Base-by-base conservation (phyloP, 495 filamentous ascomycete genomes). In the Lasiosphaeria hispida region DNA sequence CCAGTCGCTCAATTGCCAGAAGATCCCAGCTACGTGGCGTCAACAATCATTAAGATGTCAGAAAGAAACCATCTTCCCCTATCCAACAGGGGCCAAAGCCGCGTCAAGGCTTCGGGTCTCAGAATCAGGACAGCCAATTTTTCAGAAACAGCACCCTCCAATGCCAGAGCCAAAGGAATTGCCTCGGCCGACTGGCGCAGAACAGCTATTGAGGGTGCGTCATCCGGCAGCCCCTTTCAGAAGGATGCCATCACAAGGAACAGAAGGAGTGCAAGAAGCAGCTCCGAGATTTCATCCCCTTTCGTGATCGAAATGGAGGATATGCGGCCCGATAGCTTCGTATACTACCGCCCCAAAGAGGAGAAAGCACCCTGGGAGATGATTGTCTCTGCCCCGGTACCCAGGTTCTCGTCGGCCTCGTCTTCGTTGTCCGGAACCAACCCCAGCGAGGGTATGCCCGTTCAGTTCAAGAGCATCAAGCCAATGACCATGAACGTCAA, bases 161-260 rank as follows among this genome's bases (percentile, higher is more conserved):
- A 59, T 13, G 39, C 30, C 39, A 66, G 52, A 33, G 64, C 61
- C n/a, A 59, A 61, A 39, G 63, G 60, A 13, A 58, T 67, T 7
- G 56, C 60, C 11, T 65, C 69, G 4, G 23, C 54, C 11, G 67
- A 71, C 58, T 71, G 69, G 69, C 63, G 69, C 10, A 71, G 55
- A 50, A 57, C 50, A 19, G 56, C 62, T 3, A 36, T 40, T 1
- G 55, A 48, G 23, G 18, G 35, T 10, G 60, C 65, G 7, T 55
- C 58, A 14, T 43, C 51, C 10, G 45, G 38, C 10, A 10, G 15
- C 0, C 19, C 30, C 10, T 13, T 14, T 17, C 43, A 40, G 44
- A 49, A 33, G 3, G 33, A 23, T 8, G 10, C 43, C 14, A 4
- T n/a, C 15, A 45, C 34, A 33, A 54, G 33, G 8, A 52, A 33